These are phyloP conservation scores for Naumovozyma dairenensis DNA, from an alignment of 805 yeast species.

Conservation along the genomic window DNA sequence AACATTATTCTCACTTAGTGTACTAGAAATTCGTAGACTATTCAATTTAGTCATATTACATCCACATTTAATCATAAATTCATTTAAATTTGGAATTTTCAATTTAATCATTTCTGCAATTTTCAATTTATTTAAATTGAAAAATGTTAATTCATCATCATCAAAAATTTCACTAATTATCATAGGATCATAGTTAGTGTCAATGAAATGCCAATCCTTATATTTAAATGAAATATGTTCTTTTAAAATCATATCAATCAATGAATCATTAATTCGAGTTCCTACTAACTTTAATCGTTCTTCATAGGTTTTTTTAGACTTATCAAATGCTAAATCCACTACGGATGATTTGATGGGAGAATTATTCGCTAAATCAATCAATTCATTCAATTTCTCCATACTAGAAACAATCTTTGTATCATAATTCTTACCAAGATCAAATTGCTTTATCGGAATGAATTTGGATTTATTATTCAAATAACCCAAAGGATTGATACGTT, in stretches of 20 bases:
- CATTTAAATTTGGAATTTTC: background rate
- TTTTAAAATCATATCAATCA: slow-evolving; percentile 12
- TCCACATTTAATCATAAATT: slow-evolving; percentile 4
- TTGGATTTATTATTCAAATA: too few relatives aligned
- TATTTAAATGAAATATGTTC: slow-evolving; percentile 16
- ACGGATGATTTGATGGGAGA: slow-evolving; percentile 1
- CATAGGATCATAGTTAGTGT: slow-evolving; percentile 4
- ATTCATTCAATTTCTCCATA: slow-evolving; percentile 1
- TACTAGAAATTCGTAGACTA: background rate
- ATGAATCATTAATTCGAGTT: slow-evolving; percentile 4
- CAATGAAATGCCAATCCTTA: slow-evolving; percentile 24
- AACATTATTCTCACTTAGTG: too few relatives aligned
- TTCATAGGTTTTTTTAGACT: background rate
- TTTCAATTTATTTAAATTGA: background rate
- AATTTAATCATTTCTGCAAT: background rate
- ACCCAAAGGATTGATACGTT: too few relatives aligned
- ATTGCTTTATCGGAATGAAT: slow-evolving; percentile 8
- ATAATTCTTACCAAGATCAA: slow-evolving; percentile 15
- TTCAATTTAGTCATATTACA: background rate
- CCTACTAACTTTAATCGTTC: slow-evolving; percentile 1
- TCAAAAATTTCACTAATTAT: background rate
- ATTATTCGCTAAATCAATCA: slow-evolving; percentile 1
- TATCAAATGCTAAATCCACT: background rate
- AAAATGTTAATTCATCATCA: background rate
- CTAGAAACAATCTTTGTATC: slow-evolving; percentile 9